Conservation (phyloP, 2,329 filamentous ascomycete species). For the Colletotrichum tabaci region DNA sequence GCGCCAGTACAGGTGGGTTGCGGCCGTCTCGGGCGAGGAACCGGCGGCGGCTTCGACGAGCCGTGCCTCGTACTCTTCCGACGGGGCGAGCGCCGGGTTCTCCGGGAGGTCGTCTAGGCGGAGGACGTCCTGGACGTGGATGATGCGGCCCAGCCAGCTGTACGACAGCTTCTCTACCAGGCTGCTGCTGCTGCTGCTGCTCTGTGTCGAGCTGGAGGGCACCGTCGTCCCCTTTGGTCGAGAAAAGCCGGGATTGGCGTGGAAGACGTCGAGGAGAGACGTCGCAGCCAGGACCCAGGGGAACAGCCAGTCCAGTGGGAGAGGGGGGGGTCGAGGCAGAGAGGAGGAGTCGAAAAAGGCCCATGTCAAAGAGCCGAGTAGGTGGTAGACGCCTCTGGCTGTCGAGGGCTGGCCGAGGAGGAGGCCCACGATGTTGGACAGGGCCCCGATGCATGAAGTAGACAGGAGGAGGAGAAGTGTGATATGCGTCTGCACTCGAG, state of each 20-base stretch:
- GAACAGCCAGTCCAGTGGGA: background rate
- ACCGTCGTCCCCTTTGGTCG: background rate
- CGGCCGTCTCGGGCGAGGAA: background rate
- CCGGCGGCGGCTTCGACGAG: background rate
- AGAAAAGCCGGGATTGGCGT: background rate
- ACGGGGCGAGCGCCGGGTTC: background rate
- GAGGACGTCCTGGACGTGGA: background rate
- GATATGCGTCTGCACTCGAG: too few relatives aligned
- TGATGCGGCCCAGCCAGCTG: constrained; percentile 6
- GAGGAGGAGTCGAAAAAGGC: background rate
- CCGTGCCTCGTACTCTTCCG: background rate
- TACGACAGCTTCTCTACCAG: background rate
- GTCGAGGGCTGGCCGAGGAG: background rate
- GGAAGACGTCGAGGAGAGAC: constrained; percentile 11
- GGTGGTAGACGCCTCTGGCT: background rate
- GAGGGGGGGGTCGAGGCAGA: background rate
- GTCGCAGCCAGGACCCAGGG: constrained; percentile 2
- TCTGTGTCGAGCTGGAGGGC: background rate
- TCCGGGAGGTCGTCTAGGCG: background rate
- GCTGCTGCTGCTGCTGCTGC: too few relatives aligned
- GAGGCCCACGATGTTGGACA: background rate
- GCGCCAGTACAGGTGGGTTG: constrained; percentile 4
- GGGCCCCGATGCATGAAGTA: background rate
- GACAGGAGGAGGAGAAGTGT: background rate
- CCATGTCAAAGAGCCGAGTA: background rate